Evolutionary conservation across 352 stramenopile species (phyloP).

Genomic region (Phytopythium kandeliae): DNA sequence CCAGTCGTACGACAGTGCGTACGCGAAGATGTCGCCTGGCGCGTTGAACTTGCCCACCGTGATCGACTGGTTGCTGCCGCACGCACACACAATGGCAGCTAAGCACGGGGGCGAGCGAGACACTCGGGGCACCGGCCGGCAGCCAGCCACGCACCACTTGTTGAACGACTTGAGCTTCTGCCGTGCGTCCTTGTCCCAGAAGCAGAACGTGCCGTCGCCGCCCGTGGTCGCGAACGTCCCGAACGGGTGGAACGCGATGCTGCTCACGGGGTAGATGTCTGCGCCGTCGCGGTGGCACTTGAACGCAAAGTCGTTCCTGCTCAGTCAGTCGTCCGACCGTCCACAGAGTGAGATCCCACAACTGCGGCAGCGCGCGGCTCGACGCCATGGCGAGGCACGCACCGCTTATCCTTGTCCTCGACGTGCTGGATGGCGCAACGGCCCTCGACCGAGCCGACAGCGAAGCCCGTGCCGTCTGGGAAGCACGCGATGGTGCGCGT

Average conservation of each 20-base stretch:
- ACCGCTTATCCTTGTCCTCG: slow-evolving; percentile 75
- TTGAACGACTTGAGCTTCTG: slow-evolving; percentile 93
- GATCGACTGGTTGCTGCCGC: slow-evolving; percentile 82
- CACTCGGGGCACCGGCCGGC: background rate
- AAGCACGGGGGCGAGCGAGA: too few relatives aligned
- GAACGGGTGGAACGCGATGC: slow-evolving; percentile 88
- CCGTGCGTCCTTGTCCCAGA: slow-evolving; percentile 98
- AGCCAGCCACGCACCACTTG: slow-evolving; percentile 44
- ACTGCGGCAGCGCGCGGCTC: too few relatives aligned
- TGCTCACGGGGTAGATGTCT: slow-evolving; percentile 89
- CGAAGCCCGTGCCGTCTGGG: slow-evolving; percentile 85
- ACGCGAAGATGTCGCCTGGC: slow-evolving; percentile 93
- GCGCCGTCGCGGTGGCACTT: slow-evolving; percentile 87
- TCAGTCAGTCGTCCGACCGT: background rate
- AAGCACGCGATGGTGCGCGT: slow-evolving; percentile 87
- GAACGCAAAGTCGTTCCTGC: slow-evolving; percentile 87
- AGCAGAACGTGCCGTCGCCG: slow-evolving; percentile 94
- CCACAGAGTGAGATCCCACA: too few relatives aligned
- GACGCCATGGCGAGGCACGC: background rate
- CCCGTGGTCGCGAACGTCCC: slow-evolving; percentile 97
- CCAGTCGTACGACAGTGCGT: slow-evolving; percentile 97
- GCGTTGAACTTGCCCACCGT: slow-evolving; percentile 91
- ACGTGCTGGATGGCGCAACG: slow-evolving; percentile 89
- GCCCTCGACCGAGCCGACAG: slow-evolving; percentile 89
- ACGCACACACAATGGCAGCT: background rate